Percentiles rank a stretch among this genome's conserved stretches.
Evolutionary conservation across 2,329 filamentous ascomycete genomes (phyloP).

Genomic region (Colletotrichum shisoi): DNA sequence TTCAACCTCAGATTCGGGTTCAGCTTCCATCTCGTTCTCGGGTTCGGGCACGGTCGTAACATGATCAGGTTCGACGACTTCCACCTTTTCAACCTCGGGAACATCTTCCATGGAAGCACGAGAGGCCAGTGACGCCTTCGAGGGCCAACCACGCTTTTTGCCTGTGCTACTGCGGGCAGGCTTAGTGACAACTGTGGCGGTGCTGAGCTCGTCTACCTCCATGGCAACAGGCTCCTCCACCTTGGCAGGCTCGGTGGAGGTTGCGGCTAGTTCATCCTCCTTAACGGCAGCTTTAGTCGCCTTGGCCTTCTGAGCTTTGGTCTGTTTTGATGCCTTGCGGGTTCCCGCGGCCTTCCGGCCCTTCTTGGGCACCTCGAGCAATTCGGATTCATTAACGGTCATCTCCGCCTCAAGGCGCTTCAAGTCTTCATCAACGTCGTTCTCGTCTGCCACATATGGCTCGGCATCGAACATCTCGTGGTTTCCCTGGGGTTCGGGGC

Average conservation of each 20-base stretch:
- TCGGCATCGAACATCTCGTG: constrained; percentile 64
- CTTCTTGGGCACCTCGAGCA: constrained; percentile 61
- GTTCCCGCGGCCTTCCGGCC: constrained; percentile 59
- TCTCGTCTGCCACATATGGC: constrained; percentile 56
- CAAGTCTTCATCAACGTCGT: constrained; percentile 61
- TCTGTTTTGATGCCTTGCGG: constrained; percentile 62
- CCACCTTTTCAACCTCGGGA: constrained; percentile 22
- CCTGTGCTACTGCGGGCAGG: constrained; percentile 27
- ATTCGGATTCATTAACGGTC: constrained; percentile 47
- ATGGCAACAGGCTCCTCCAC: constrained; percentile 33
- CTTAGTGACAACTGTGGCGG: constrained; percentile 52
- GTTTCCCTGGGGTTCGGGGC: constrained; percentile 48
- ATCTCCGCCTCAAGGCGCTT: constrained; percentile 60
- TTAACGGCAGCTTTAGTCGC: constrained; percentile 41
- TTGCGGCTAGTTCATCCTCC: constrained; percentile 42
- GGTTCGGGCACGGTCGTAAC: not conserved
- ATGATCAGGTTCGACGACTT: constrained; percentile 1
- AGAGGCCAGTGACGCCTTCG: constrained; percentile 46
- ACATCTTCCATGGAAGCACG: constrained; percentile 39
- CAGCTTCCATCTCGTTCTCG: not conserved
- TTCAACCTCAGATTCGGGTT: constrained; percentile 6
- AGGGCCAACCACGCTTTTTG: constrained; percentile 48
- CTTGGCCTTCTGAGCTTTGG: constrained; percentile 56
- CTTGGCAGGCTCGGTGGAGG: constrained; percentile 22
- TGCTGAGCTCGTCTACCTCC: constrained; percentile 53